phyloP scores from a whole-genome alignment of 352 stramenopile genomes.

The Globisporangium paroecandrum region DNA sequence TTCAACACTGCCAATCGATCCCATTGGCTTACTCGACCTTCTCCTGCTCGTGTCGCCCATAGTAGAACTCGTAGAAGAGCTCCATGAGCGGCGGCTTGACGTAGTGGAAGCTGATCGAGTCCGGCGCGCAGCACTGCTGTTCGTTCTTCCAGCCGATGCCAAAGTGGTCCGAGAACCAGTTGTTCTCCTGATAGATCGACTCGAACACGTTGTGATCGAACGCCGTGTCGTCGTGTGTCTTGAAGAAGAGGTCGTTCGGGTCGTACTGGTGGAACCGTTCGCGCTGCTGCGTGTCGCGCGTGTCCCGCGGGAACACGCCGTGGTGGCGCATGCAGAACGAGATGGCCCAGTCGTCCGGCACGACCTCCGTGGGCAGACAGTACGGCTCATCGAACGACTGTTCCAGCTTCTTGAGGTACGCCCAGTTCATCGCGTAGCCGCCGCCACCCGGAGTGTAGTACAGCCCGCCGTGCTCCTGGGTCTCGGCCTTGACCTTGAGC shows the following conservation, averaged over 20 bases:
- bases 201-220: conserved; percentile 72
- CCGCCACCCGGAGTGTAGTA: conserved; percentile 80
- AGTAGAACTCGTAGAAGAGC: conserved; percentile 83
- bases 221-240: conserved; percentile 56
- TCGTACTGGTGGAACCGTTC: conserved; percentile 87
- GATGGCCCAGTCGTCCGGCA: conserved; percentile 84
- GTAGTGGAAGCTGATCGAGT: conserved; percentile 85
- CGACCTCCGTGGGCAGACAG: conserved; percentile 65
- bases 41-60: conserved; percentile 17
- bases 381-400: conserved; percentile 66
- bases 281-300: conserved; percentile 56
- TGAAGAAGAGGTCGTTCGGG: conserved; percentile 65
- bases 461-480: conserved; percentile 50
- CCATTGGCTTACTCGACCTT: not conserved
- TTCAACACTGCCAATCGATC: not conserved
- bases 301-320: conserved; percentile 63
- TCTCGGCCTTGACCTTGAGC: conserved; percentile 46
- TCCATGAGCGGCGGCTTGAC: conserved; percentile 84
- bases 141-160: conserved; percentile 81
- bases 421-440: conserved; percentile 84
- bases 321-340: conserved; percentile 85
- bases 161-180: conserved; percentile 86
- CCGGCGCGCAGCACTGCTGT: conserved; percentile 67
- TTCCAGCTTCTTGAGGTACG: conserved; percentile 70
- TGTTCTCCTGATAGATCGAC: conserved; percentile 84